Percentiles rank a stretch among this genome's conserved stretches.
phyloP scores from a whole-genome alignment of 2,329 filamentous ascomycete genomes.

The Fusarium neocosmosporiellum region DNA sequence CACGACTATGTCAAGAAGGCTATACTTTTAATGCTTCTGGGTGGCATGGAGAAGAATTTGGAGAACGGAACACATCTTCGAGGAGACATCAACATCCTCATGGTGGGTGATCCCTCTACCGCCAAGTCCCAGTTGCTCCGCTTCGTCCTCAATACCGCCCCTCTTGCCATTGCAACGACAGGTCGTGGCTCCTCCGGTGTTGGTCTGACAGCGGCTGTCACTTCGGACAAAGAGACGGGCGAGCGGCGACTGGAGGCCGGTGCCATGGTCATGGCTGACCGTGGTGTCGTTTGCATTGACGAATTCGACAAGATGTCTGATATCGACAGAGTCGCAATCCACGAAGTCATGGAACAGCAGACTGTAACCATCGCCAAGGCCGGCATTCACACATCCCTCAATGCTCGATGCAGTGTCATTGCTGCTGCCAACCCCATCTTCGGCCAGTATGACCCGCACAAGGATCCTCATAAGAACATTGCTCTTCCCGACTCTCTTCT shows the following conservation, averaged over 20 bases:
- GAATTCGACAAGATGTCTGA: constrained; percentile 99
- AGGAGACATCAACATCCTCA: constrained; percentile 98
- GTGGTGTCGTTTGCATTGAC: constrained; percentile 98
- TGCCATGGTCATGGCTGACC: constrained; percentile 98
- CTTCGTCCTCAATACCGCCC: constrained; percentile 97
- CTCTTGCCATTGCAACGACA: constrained; percentile 95
- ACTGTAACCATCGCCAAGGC: constrained; percentile 99
- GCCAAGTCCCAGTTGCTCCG: constrained; percentile 98
- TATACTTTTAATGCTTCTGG: constrained; percentile 92
- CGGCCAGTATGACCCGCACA: constrained; percentile 97
- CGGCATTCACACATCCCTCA: constrained; percentile 96
- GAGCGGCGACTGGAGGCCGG: constrained; percentile 94
- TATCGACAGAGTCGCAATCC: constrained; percentile 95
- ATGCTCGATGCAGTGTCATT: constrained; percentile 95
- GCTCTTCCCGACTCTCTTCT: constrained; percentile 95
- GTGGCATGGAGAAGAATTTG: constrained; percentile 97
- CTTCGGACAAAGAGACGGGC: constrained; percentile 96
- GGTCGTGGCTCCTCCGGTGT: constrained; percentile 97
- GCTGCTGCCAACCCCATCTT: constrained; percentile 98
- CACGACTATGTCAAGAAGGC: constrained; percentile 99
- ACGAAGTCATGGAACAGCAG: constrained; percentile 99
- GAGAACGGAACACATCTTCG: constrained; percentile 98
- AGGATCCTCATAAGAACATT: constrained; percentile 98
- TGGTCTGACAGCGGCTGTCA: constrained; percentile 96
- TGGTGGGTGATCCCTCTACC: constrained; percentile 98